Evolutionary conservation across 2,329 filamentous ascomycete species (phyloP).

Genomic region (Celoporthe dispersa): DNA sequence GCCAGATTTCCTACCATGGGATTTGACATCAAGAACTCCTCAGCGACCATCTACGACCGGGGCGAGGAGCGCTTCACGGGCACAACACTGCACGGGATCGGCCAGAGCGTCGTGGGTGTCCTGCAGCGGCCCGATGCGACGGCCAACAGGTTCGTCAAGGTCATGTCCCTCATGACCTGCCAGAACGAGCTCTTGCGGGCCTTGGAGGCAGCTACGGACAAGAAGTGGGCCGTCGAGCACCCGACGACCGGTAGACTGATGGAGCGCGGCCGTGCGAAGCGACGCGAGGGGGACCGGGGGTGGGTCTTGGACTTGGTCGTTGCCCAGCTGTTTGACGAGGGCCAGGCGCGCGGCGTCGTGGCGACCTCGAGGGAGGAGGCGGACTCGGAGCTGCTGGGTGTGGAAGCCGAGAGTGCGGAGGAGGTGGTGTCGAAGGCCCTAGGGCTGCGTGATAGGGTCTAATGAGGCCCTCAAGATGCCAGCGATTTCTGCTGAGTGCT

Average conservation of each 20-base stretch:
- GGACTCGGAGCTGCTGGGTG: slow-evolving; percentile 35
- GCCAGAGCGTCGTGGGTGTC: slow-evolving; percentile 52
- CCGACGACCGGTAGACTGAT: slow-evolving; percentile 13
- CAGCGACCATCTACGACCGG: slow-evolving; percentile 51
- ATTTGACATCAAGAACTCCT: slow-evolving; percentile 34
- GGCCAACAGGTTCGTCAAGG: slow-evolving; percentile 53
- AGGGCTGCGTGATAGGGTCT: slow-evolving; percentile 3
- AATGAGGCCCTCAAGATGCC: not conserved
- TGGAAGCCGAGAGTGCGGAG: slow-evolving; percentile 35
- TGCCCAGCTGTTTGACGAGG: slow-evolving; percentile 38
- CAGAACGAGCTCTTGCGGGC: slow-evolving; percentile 32
- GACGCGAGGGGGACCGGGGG: slow-evolving; percentile 29
- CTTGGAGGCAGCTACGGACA: slow-evolving; percentile 32
- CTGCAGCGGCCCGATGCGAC: slow-evolving; percentile 56
- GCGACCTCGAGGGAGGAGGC: slow-evolving; percentile 33
- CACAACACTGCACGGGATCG: slow-evolving; percentile 53
- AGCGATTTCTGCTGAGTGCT: not conserved
- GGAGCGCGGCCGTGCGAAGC: slow-evolving; percentile 31
- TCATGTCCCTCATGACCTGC: slow-evolving; percentile 43
- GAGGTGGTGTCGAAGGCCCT: slow-evolving; percentile 36
- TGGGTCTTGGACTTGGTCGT: slow-evolving; percentile 39
- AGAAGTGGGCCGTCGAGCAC: slow-evolving; percentile 33
- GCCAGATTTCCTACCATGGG: slow-evolving; percentile 37
- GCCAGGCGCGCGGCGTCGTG: slow-evolving; percentile 36
- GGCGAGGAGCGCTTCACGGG: slow-evolving; percentile 53